Evolutionary conservation across 208 protist genomes (phyloP).

Genomic region (Trypanosoma caninum): DNA sequence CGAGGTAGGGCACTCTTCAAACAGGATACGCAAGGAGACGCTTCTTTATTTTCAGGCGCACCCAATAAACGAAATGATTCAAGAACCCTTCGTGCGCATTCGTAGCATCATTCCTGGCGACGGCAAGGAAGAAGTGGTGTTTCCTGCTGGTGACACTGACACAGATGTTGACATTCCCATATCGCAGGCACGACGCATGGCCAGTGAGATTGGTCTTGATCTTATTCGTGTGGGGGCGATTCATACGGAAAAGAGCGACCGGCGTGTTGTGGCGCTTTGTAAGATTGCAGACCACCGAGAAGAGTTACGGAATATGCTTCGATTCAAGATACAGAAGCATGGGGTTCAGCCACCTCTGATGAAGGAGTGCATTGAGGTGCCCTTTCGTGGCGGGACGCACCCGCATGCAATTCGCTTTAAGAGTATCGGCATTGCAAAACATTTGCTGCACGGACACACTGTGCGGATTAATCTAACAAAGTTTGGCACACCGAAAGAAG

Average conservation of each 20-base stretch:
- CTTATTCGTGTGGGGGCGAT: constrained; percentile 73
- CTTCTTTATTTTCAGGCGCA: constrained; percentile 83
- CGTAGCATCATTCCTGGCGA: constrained; percentile 25
- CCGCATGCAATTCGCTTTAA: constrained; percentile 88
- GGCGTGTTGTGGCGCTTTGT: constrained; percentile 75
- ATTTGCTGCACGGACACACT: constrained; percentile 65
- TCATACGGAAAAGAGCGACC: constrained; percentile 65
- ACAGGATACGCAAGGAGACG: constrained; percentile 69
- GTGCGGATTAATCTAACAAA: constrained; percentile 81
- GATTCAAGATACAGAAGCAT: constrained; percentile 82
- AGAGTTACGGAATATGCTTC: constrained; percentile 77
- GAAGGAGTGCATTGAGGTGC: constrained; percentile 69
- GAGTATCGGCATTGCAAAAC: constrained; percentile 72
- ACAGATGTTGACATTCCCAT: constrained; percentile 69
- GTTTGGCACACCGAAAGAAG: constrained; percentile 81
- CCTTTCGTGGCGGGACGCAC: constrained; percentile 81
- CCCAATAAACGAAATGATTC: constrained; percentile 90
- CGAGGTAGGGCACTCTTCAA: constrained; percentile 59
- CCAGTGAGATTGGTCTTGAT: constrained; percentile 71
- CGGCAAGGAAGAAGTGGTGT: constrained; percentile 1
- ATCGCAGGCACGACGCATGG: constrained; percentile 70
- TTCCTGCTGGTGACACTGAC: constrained; percentile 26
- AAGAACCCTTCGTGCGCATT: constrained; percentile 81
- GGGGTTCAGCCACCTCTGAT: constrained; percentile 77
- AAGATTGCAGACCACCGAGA: constrained; percentile 78